Evolutionary conservation across 2,329 filamentous ascomycete species (phyloP).

Genomic region (Aureobasidium sp.): DNA sequence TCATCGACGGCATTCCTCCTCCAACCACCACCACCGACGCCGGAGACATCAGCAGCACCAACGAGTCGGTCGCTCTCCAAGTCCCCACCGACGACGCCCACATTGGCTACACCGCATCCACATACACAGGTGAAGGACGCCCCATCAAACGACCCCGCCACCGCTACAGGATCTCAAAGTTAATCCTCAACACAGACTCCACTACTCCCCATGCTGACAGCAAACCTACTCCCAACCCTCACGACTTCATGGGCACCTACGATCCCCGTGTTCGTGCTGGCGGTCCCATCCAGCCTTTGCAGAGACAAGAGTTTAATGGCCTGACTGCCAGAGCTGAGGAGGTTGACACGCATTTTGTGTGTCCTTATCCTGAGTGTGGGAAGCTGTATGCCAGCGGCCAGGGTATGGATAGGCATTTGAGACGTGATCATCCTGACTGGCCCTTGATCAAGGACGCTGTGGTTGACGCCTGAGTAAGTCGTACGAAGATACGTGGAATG

Average conservation of each 20-base stretch:
- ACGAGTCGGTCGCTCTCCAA: background rate
- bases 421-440: background rate
- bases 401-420: background rate
- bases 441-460: background rate
- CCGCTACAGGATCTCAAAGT: background rate
- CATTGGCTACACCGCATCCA: background rate
- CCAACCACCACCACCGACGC: background rate
- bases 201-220: background rate
- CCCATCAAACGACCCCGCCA: background rate
- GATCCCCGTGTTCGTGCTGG: background rate
- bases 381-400: background rate
- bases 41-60: background rate
- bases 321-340: background rate
- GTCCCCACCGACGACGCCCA: background rate
- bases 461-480: background rate
- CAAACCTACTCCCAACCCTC: background rate
- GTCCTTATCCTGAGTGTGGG: background rate
- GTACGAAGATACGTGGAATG: too few species aligned
- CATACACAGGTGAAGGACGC: background rate
- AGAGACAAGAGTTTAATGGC: background rate
- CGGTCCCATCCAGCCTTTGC: background rate
- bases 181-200: background rate
- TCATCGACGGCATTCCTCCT: background rate
- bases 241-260: background rate
- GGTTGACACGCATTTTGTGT: background rate